Evolutionary conservation across 2,329 filamentous ascomycete genomes (phyloP), one percentile per base, ranked within the genome.

Genomic region (Gnomoniopsis sp.): DNA sequence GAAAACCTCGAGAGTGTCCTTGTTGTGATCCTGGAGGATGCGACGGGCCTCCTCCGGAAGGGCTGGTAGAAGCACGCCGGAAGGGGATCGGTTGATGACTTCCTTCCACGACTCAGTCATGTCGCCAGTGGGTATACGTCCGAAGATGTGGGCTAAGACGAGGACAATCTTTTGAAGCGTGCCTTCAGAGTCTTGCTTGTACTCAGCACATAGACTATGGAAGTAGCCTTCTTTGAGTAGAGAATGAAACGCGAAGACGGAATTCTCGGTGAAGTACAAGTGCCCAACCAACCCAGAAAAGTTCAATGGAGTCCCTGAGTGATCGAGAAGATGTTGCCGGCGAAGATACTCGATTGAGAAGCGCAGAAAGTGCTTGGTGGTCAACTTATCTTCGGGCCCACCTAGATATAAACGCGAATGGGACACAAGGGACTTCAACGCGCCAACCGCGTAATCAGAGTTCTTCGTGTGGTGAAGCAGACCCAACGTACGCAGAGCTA

Each of bases 261-360:
- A 84, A 65, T 89, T 90, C 65, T 92, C 88, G 0, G 87, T 89
- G 65, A 87, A 91, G 73, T 92, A 92, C 1, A 93, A 74, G 71
- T 92, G 88, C 0, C 85, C 83, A 0, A 92, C 81, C 3, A 85
- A 77, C 0, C 86, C 85, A 0, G 89, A 83, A 67, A 93, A 91
- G 68, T 93, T 90, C 14, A 92, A 72, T 0, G 90, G 88, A 1
- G 71, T 75, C 49, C 89, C 90, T 1, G 73, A 69, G 0, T 75
- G 70, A 3, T 83, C 84, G 10, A 93, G 75, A 0, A 93, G 80
- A 47, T 83, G 77, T 64, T 91, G 87, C 38, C 87, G 78, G 21
- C 88, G 81, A 1, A 93, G 78, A 65, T 91, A 93, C 63, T 93
- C 89, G 48, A 93, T 89, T 0, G 89, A 92, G 70, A 93, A 93